Evolutionary conservation across 139 green algal species (phyloP), one percentile per base, ranked within the genome.

Genomic region (Asterochloris sp.): DNA sequence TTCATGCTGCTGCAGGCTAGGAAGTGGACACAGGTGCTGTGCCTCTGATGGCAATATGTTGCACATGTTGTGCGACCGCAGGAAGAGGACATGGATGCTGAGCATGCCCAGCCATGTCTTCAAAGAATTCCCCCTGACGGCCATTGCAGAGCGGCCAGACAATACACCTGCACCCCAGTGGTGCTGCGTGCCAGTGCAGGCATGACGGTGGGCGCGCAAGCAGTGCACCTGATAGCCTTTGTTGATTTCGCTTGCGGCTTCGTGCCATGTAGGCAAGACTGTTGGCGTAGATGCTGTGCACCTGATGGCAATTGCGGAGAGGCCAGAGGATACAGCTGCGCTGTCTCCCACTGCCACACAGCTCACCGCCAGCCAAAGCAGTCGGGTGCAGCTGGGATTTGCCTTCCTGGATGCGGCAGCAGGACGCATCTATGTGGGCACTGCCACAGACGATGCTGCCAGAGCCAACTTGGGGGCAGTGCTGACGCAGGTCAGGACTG

Each of bases 401-500:
- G 87, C 86, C 12, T 91, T 91, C 73, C 60, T 88, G 78, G 88
- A 91, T 61, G 87, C 88, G 21, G 88, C 88, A 13, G 88, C 87
- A 12, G 88, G 84, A 12, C 74, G 76, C n/a, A 83, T 89, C 62
- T 91, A 88, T 38, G 73, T 91, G 28, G 86, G 88, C 61, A 29
- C 73, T 27, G 64, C 82, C 11, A 66, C 47, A 21, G 88, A 91
- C 69, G 87, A 89, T 78, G 80, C 86, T 27, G 84, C 82, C 8
- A 76, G 87, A 15, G 77, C 84, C 28, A 86, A 84, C 29, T 64
- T 91, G 29, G 74, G 78, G 9, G 87, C 88, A 10, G 68, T 90
- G 11, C 84, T 91, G 14, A 86, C 75, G 11, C 88, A 91, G 88
- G 88, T 87, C 17, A 24, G 26, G 12, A 54, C 21, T 8, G 17